These are phyloP conservation scores for Catharanthus roseus DNA, from an alignment of 257 asterid species.

Conservation along the genomic window DNA sequence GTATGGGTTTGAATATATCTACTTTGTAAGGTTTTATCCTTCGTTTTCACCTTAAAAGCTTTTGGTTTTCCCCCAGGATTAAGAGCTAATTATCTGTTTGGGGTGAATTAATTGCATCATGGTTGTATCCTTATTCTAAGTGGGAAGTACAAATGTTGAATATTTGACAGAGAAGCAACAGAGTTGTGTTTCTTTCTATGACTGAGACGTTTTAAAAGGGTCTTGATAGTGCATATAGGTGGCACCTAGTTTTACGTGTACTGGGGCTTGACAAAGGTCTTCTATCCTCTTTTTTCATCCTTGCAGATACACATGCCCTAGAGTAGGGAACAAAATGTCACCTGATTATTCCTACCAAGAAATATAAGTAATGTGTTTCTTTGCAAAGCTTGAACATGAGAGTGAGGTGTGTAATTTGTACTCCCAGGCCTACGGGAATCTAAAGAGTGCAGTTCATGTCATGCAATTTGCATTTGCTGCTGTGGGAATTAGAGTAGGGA, in stretches of 20 bases:
- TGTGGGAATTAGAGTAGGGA: neutral
- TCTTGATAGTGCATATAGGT: neutral
- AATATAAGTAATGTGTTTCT: neutral
- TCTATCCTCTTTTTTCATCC: neutral
- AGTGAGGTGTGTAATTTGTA: no score
- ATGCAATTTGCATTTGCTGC: neutral
- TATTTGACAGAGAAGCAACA: neutral
- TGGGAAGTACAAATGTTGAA: neutral
- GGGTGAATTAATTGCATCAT: neutral
- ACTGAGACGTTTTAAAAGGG: neutral
- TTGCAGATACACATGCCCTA: neutral
- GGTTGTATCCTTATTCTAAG: constrained; percentile 1
- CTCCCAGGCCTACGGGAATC: neutral
- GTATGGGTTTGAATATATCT: constrained; percentile 16
- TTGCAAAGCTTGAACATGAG: neutral
- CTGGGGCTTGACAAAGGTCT: neutral
- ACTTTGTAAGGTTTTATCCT: constrained; percentile 11
- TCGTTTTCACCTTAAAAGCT: neutral
- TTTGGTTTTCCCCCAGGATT: neutral
- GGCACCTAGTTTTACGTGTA: neutral
- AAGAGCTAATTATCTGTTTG: neutral
- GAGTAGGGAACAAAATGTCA: constrained; percentile 2
- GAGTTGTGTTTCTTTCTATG: neutral
- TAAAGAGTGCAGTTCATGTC: neutral
- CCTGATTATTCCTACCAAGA: neutral